Evolutionary conservation across 495 filamentous ascomycete genomes (phyloP).

Genomic region (Penicillium salamii): DNA sequence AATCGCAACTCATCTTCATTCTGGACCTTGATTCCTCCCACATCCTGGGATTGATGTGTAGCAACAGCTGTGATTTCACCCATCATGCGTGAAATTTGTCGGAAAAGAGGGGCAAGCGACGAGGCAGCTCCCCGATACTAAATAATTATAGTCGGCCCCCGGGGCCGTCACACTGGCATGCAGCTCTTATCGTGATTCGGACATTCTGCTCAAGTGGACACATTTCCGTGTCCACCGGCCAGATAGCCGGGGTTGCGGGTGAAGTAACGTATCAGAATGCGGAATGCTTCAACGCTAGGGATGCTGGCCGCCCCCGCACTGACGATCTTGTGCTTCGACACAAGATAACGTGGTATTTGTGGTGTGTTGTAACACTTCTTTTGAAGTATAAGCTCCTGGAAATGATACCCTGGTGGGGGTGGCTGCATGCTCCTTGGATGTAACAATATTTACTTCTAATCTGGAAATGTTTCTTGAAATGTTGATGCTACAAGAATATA

Average conservation of each 20-base stretch:
- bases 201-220: background rate
- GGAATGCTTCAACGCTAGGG: background rate
- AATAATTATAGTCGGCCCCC: too few relatives aligned
- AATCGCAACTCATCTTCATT: conserved; percentile 39
- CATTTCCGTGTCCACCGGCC: conserved; percentile 19
- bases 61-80: conserved; percentile 5
- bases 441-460: too few relatives aligned
- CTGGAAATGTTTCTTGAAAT: too few relatives aligned
- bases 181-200: conserved; percentile 19
- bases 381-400: background rate
- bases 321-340: background rate
- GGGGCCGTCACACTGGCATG: too few relatives aligned
- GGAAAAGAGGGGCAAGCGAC: background rate
- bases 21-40: conserved; percentile 16
- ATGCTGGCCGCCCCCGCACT: background rate
- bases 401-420: background rate
- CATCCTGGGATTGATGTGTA: background rate
- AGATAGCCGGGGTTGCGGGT: conserved; percentile 10
- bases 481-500: too few relatives aligned
- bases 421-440: too few relatives aligned
- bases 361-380: background rate
- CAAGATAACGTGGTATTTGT: background rate
- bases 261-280: conserved; percentile 13
- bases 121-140: conserved; percentile 2
- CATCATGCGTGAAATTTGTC: conserved; percentile 3